Percentiles rank a stretch among this genome's conserved stretches.
Conservation (phyloP, 2,329 filamentous ascomycete genomes). For the Talaromyces rugulosus region DNA sequence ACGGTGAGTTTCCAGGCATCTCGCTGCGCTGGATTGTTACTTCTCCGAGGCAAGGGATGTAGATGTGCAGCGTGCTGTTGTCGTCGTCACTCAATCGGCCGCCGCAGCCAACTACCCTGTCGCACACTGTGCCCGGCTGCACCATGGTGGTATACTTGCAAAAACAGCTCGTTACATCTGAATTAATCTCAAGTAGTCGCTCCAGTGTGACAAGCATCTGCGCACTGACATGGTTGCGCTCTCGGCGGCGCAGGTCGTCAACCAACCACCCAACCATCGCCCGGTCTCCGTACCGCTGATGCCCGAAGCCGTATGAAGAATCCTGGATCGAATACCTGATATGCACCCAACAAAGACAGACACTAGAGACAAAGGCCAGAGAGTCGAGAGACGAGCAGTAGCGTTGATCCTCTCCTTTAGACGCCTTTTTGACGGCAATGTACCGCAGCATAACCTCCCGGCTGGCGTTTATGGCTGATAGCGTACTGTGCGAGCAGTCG, state of each 20-base stretch:
- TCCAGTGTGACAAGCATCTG: neutral
- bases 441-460: neutral
- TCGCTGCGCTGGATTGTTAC: neutral
- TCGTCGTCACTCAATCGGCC: neutral
- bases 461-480: neutral
- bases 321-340: neutral
- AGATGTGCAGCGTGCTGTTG: neutral
- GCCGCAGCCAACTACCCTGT: neutral
- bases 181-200: neutral
- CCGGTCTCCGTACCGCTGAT: neutral
- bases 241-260: neutral
- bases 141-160: neutral
- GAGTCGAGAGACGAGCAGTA: neutral
- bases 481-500: neutral
- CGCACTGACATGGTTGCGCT: neutral
- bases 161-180: neutral
- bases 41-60: neutral
- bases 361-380: neutral
- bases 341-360: neutral
- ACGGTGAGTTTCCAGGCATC: neutral
- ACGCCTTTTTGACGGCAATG: neutral
- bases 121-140: neutral
- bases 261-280: neutral
- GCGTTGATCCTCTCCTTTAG: neutral
- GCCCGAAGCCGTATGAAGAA: neutral